Evolutionary conservation across 1,139 yeast species (phyloP).

Genomic region (Candida sp.): DNA sequence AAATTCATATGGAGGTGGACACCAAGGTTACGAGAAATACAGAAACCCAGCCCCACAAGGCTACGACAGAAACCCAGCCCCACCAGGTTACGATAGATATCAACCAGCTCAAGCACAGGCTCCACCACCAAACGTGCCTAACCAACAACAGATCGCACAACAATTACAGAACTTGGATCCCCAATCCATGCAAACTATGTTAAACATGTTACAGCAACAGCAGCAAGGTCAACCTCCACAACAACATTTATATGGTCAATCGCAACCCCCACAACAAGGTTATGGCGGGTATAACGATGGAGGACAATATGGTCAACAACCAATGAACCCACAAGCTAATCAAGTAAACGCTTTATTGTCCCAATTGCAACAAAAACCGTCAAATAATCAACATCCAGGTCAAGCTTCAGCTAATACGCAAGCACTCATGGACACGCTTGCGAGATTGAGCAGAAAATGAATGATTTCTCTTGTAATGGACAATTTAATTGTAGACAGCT

Average conservation of each 20-base stretch:
- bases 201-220: constrained; percentile 4
- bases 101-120: constrained; percentile 6
- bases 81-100: neutral
- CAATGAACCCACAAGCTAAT: constrained; percentile 11
- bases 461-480: neutral
- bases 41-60: neutral
- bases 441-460: constrained; percentile 26
- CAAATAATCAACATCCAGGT: constrained; percentile 10
- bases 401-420: constrained; percentile 13
- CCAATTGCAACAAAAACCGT: constrained; percentile 19
- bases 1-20: neutral
- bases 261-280: constrained; percentile 5
- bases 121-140: no score
- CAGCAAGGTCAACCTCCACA: constrained; percentile 5
- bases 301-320: constrained; percentile 4
- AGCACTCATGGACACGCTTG: constrained; percentile 37
- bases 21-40: constrained; percentile 3
- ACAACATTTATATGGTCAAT: constrained; percentile 1
- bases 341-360: constrained; percentile 27
- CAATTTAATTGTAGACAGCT: constrained; percentile 1
- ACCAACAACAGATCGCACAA: constrained; percentile 1
- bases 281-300: constrained; percentile 8
- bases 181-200: constrained; percentile 3
- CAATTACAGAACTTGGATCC: constrained; percentile 2
- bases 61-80: neutral